These are phyloP conservation scores for Fomitopsis schrenkii DNA, from an alignment of 1,284 basidiomycete genomes.

Conservation along the genomic window DNA sequence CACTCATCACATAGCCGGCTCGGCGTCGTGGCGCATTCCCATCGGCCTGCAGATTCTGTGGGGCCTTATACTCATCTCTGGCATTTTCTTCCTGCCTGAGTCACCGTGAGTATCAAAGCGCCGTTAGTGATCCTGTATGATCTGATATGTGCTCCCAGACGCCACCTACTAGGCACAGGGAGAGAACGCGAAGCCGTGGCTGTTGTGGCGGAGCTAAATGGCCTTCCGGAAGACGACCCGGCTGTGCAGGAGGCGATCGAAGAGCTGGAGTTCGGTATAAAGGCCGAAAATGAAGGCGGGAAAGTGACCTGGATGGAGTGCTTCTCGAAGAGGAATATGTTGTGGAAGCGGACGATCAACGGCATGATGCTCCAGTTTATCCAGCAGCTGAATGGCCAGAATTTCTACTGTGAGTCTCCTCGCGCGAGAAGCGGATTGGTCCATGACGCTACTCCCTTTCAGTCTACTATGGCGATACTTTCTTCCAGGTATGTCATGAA, in stretches of 20 bases:
- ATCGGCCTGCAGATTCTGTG: constrained; percentile 66
- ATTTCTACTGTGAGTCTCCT: constrained; percentile 59
- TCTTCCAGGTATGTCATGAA: constrained; percentile 44
- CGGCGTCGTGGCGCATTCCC: constrained; percentile 70
- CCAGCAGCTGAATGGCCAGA: constrained; percentile 75
- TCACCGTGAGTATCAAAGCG: constrained; percentile 52
- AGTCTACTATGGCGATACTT: constrained; percentile 81
- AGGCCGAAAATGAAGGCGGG: constrained; percentile 70
- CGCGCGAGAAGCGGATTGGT: background rate
- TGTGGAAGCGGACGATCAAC: constrained; percentile 71
- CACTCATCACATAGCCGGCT: constrained; percentile 53
- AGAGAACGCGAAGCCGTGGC: constrained; percentile 48
- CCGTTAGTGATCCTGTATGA: background rate
- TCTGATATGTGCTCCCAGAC: constrained; percentile 31
- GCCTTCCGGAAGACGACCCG: constrained; percentile 54
- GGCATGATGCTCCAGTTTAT: constrained; percentile 83
- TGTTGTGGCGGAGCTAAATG: constrained; percentile 66
- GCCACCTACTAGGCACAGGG: constrained; percentile 56
- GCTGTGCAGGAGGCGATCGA: constrained; percentile 62
- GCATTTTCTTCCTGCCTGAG: constrained; percentile 75
- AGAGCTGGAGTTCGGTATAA: constrained; percentile 68
- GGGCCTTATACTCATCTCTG: constrained; percentile 64
- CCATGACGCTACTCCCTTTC: background rate
- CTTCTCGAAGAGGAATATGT: constrained; percentile 63
- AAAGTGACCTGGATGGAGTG: constrained; percentile 79